Evolutionary conservation across 495 filamentous ascomycete species (phyloP).

Genomic region (Endocarpon pusillum): DNA sequence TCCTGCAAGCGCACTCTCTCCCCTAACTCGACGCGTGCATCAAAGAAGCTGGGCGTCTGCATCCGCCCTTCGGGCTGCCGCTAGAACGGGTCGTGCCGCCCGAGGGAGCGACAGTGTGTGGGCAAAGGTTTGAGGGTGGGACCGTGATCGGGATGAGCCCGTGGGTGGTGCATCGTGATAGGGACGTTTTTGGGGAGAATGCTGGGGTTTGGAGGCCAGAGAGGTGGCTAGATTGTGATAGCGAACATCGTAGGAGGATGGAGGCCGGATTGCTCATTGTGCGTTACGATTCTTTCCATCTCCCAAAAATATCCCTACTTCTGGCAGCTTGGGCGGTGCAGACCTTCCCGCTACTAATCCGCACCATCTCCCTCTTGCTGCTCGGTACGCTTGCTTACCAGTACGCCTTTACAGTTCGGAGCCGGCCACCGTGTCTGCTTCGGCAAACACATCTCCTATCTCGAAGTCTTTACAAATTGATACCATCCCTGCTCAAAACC

Average conservation of each 20-base stretch:
- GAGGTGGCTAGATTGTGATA: slow-evolving; percentile 33
- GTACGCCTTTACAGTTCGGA: slow-evolving; percentile 50
- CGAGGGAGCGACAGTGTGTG: slow-evolving; percentile 17
- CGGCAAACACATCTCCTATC: slow-evolving; percentile 39
- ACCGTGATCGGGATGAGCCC: slow-evolving; percentile 46
- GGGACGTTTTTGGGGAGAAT: slow-evolving; percentile 41
- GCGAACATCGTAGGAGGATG: slow-evolving; percentile 34
- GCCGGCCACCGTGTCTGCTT: slow-evolving; percentile 46
- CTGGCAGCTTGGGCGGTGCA: no score
- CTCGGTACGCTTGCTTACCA: no score
- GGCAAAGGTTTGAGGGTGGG: slow-evolving; percentile 39
- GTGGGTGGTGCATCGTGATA: slow-evolving; percentile 43
- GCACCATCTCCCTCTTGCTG: no score
- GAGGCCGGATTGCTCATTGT: no score
- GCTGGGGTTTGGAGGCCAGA: slow-evolving; percentile 41
- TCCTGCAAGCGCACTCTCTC: no score
- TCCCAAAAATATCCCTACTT: no score
- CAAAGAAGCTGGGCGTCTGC: slow-evolving; percentile 49
- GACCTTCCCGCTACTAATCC: no score
- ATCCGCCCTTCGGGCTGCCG: slow-evolving; percentile 40
- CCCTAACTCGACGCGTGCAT: slow-evolving; percentile 48
- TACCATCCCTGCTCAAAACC: slow-evolving; percentile 29
- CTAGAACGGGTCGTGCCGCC: slow-evolving; percentile 31
- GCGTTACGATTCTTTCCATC: no score
- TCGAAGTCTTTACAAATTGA: slow-evolving; percentile 39